Conservation (phyloP, 1,139 yeast genomes). For the Tardiomyces digboiensis region DNA sequence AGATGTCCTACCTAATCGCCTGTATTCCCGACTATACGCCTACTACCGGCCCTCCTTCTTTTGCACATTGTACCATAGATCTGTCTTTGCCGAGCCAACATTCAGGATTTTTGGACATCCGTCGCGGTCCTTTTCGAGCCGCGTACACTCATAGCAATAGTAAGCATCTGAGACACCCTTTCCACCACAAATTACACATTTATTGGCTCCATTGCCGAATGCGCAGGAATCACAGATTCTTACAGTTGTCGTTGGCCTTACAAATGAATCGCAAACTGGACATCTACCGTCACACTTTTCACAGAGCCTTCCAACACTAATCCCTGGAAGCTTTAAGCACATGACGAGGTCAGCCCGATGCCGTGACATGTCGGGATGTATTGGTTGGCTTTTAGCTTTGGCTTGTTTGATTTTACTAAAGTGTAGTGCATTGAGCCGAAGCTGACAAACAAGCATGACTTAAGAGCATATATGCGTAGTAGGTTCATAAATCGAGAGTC, state of each 20-base stretch:
- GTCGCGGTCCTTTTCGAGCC: slow-evolving; percentile 72
- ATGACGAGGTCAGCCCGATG: slow-evolving; percentile 83
- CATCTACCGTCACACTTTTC: slow-evolving; percentile 88
- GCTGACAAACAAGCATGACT: too few species aligned
- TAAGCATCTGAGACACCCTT: slow-evolving; percentile 58
- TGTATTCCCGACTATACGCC: not conserved
- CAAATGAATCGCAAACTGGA: slow-evolving; percentile 84
- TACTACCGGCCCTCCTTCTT: too few species aligned
- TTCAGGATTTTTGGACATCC: slow-evolving; percentile 89
- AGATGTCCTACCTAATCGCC: not conserved
- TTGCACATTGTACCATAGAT: slow-evolving; percentile 45
- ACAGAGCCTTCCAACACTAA: slow-evolving; percentile 59
- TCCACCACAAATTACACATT: slow-evolving; percentile 69
- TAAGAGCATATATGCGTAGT: too few species aligned
- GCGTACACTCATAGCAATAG: slow-evolving; percentile 83
- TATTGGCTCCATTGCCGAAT: slow-evolving; percentile 51
- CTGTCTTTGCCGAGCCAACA: slow-evolving; percentile 67
- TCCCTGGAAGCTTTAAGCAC: slow-evolving; percentile 85
- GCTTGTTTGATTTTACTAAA: not conserved
- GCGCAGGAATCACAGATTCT: slow-evolving; percentile 83
- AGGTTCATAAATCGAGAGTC: too few species aligned
- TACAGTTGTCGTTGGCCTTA: slow-evolving; percentile 63
- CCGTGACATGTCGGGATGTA: slow-evolving; percentile 52
- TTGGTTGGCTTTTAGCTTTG: too few species aligned
- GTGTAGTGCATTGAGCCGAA: too few species aligned